Evolutionary conservation across 2,329 filamentous ascomycete genomes (phyloP), one percentile per base, ranked within the genome.

Genomic region (Aspergillus awamori): DNA sequence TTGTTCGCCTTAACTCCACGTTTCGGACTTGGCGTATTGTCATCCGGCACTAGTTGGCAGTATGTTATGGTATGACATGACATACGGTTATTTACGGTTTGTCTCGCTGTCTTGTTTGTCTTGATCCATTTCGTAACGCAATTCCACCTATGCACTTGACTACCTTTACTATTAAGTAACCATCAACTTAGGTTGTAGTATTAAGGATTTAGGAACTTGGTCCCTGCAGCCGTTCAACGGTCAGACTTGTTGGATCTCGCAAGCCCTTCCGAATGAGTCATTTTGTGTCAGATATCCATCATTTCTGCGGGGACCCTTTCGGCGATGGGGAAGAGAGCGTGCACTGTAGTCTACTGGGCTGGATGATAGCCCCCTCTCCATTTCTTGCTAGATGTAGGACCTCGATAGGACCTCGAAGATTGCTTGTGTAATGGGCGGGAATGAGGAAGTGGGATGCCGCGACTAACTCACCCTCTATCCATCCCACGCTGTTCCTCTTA

Each of bases 211-310:
- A 43, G 39, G 45, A 49, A 24, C 45, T 43, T 49, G 45, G 45
- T 49, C 45, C 45, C 45, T 49, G 45, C 45, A 49, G 45, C 45
- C 7, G 47, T 30, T 30, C n/a, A 51, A 49, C 45, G 45, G 45
- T 28, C 24, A 24, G 24, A 11, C 7, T 51, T 8, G 26, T 13
- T 15, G 47, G 5, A 51, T 51, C 47, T 51, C 47, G 15, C 26
- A 51, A 28, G 17, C 47, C n/a, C 24, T 10, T n/a, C 24, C 8
- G 45, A 28, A 48, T 49, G 47, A 30, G 47, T 49, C 47, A 30
- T 28, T 49, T 10, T 24, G 45, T 30, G 24, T 49, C 15, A 33
- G 22, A n/a, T n/a, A 48, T 30, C 10, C n/a, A 45, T 8, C 5
- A 15, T 6, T 5, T 36, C 20, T 36, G 33, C 33, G 11, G 33